A percentile compares a stretch with the other conserved stretches of the same genome.
Evolutionary conservation across 768 basidiomycete genomes (phyloP).

Genomic region (Tephrocybe rancida): DNA sequence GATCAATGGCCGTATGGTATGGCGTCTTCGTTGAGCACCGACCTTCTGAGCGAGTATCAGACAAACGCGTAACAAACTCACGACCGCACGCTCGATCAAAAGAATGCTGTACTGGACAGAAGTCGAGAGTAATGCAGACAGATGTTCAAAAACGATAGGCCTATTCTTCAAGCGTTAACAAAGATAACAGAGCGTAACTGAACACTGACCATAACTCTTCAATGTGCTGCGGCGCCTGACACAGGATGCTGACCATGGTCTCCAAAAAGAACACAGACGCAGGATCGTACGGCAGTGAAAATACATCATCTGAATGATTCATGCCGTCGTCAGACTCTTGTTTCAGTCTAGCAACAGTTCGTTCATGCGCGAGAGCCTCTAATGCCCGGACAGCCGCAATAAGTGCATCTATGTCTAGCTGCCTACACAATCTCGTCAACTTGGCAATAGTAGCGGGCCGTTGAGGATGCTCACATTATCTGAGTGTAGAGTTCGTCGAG

Average conservation of each 20-base stretch:
- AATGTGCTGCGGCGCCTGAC: constrained; percentile 74
- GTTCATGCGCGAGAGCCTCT: constrained; percentile 87
- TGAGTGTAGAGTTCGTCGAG: constrained; percentile 94
- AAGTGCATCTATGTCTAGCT: constrained; percentile 77
- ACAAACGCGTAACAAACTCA: constrained; percentile 84
- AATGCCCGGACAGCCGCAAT: constrained; percentile 85
- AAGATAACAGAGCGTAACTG: not conserved
- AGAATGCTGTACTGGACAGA: constrained; percentile 86
- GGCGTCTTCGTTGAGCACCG: constrained; percentile 20
- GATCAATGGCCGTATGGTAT: constrained; percentile 9
- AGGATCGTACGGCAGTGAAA: constrained; percentile 88
- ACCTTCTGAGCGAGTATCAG: constrained; percentile 81
- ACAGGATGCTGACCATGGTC: constrained; percentile 89
- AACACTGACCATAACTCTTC: constrained; percentile 83
- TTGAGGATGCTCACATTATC: constrained; percentile 67
- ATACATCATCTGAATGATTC: constrained; percentile 41
- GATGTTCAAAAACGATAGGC: constrained; percentile 94
- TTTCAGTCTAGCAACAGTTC: constrained; percentile 79
- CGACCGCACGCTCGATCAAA: constrained; percentile 92
- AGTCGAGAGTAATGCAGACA: constrained; percentile 77
- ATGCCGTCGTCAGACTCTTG: constrained; percentile 65
- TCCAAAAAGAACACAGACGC: constrained; percentile 94
- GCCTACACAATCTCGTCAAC: constrained; percentile 42
- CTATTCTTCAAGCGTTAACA: constrained; percentile 39
- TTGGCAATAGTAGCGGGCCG: not conserved